A percentile compares a stretch with the other conserved stretches of the same genome.
Evolutionary conservation across 257 asterid genomes (phyloP).

Genomic region (Linderniella brevidens): DNA sequence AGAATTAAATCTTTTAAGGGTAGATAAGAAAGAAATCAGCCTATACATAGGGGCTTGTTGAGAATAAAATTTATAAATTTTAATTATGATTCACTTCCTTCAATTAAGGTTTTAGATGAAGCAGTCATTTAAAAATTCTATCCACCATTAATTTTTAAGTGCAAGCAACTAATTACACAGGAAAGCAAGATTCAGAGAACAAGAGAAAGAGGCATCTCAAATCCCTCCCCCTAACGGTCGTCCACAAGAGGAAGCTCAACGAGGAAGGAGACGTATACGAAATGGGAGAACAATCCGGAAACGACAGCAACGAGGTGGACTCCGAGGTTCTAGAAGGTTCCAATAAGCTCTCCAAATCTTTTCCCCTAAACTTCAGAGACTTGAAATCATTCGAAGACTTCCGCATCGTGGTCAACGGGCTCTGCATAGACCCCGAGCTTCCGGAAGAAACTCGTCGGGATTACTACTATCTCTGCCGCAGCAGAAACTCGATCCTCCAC

Average conservation of each 20-base stretch:
- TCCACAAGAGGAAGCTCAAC: slow-evolving; percentile 27
- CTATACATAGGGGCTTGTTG: too few species aligned
- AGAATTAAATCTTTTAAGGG: too few species aligned
- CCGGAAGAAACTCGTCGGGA: slow-evolving; percentile 29
- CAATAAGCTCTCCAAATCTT: slow-evolving; percentile 17
- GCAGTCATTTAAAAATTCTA: too few species aligned
- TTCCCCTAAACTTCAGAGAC: slow-evolving; percentile 22
- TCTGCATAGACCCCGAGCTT: slow-evolving; percentile 43
- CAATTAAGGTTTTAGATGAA: too few species aligned
- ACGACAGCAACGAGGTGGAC: slow-evolving; percentile 55
- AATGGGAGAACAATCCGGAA: slow-evolving; percentile 40
- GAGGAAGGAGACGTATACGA: slow-evolving; percentile 14
- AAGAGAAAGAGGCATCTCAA: slow-evolving; percentile 30
- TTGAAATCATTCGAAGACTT: slow-evolving; percentile 40
- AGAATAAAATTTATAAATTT: too few species aligned
- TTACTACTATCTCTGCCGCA: slow-evolving; percentile 47
- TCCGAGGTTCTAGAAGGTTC: slow-evolving; percentile 56
- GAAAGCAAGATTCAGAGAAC: slow-evolving; percentile 20
- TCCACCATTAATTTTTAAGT: too few species aligned
- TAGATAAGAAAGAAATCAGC: too few species aligned
- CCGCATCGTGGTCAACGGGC: slow-evolving; percentile 41
- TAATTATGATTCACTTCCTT: too few species aligned
- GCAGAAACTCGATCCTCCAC: slow-evolving; percentile 34
- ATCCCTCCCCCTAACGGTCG: slow-evolving; percentile 36
- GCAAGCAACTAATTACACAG: slow-evolving; percentile 14